Conservation (phyloP, 2,329 filamentous ascomycete genomes). For the Fusarium concolor region DNA sequence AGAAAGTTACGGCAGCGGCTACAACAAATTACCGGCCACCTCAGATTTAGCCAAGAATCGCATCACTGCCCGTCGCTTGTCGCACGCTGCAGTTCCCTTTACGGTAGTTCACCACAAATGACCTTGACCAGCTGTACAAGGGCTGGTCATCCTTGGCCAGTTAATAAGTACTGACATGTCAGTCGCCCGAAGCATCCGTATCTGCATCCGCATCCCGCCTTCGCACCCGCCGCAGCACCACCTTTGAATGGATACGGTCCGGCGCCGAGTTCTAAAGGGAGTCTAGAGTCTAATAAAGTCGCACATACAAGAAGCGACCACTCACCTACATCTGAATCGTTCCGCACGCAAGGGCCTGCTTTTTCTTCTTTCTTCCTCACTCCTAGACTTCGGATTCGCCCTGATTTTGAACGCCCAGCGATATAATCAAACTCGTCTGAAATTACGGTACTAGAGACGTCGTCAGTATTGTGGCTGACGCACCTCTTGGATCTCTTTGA, state of each 20-base stretch:
- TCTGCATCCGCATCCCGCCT: constrained; percentile 25
- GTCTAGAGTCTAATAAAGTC: constrained; percentile 41
- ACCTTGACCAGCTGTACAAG: constrained; percentile 32
- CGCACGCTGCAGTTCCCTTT: constrained; percentile 15
- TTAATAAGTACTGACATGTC: constrained; percentile 41
- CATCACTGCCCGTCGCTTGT: constrained; percentile 5
- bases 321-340: constrained; percentile 35
- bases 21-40: constrained; percentile 28
- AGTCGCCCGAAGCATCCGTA: constrained; percentile 46
- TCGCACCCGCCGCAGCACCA: constrained; percentile 44
- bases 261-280: constrained; percentile 43
- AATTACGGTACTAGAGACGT: background rate
- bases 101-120: constrained; percentile 20
- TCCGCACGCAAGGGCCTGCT: constrained; percentile 29
- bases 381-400: constrained; percentile 20
- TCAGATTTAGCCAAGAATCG: constrained; percentile 37
- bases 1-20: constrained; percentile 9
- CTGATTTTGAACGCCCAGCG: constrained; percentile 18
- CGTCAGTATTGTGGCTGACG: constrained; percentile 42
- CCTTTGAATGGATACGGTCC: constrained; percentile 42
- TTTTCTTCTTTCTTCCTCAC: constrained; percentile 19
- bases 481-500: constrained; percentile 31
- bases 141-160: constrained; percentile 37
- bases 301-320: constrained; percentile 42
- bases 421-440: constrained; percentile 1